Base-by-base conservation (phyloP, 306 rosid genomes). In the Dalbergia cultrata region DNA sequence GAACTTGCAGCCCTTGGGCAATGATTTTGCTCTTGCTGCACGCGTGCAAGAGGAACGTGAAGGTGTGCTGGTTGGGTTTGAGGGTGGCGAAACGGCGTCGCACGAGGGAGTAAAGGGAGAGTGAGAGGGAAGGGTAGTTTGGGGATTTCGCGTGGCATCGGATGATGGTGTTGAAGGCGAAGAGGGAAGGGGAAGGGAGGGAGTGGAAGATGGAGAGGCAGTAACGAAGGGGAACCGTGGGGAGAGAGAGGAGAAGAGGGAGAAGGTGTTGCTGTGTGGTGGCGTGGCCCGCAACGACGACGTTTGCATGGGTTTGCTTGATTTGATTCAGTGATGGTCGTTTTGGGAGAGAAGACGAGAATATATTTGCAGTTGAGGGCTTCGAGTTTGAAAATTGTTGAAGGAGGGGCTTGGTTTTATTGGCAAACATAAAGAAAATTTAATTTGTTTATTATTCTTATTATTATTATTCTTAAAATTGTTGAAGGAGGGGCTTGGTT, bases 1-100 rank as follows among this genome's bases (percentile, higher is more conserved):
- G 97, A 75, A 93, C 70, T 63, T 86, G 90, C 45, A 72, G 47
- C 49, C 97, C 98, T 5, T 67, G 17, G 17, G 43, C 2, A 5
- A 4, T 16, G 35, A 17, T 4, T 3, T 4, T 3, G 35, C 13
- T 21, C 41, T 66, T 66, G 63, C 86, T 54, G 71, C 95, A 91
- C 11, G 95, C 90, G 52, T 93, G 92, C 17, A 93, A 50, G 9
- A 92, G 41, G 79, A 93, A 91, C 10, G 95, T 93, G 75, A 90
- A 90, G 17, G 98, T 90, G 75, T 91, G 89, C 50, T 87, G 87
- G 66, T 91, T 93, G 81, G 98, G 92, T 11, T 44, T 62, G 21
- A 79, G 63, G 52, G 8, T 1, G 58, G n/a, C 17, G 13, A 63
- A 73, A 41, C 82, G 79, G 13, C 83, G 84, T 11, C 72, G 83